phyloP scores from a whole-genome alignment of 2,329 filamentous ascomycete species.

The Apiospora koreana region DNA sequence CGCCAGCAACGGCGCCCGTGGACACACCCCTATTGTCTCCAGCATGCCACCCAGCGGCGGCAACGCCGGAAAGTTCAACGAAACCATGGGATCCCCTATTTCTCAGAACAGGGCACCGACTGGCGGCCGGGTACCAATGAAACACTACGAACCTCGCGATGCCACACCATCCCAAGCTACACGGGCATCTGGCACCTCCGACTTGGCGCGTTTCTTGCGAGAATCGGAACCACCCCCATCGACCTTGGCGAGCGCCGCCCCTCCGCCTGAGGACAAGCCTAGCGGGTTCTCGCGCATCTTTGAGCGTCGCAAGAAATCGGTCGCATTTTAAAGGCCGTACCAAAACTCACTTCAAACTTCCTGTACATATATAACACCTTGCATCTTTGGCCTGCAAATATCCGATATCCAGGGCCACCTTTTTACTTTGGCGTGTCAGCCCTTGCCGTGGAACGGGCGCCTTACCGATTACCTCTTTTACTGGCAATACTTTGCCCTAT shows the following conservation, averaged over 20 bases:
- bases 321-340: conserved; percentile 25
- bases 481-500: neutral
- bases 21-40: conserved; percentile 56
- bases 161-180: conserved; percentile 39
- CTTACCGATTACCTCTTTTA: neutral
- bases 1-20: conserved; percentile 33
- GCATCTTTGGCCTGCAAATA: conserved; percentile 1
- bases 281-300: conserved; percentile 50
- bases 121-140: conserved; percentile 51
- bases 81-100: conserved; percentile 23
- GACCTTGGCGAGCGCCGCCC: conserved; percentile 28
- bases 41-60: conserved; percentile 49
- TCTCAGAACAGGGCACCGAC: conserved; percentile 23
- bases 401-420: neutral
- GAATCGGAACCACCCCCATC: conserved; percentile 64
- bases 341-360: neutral
- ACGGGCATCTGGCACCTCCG: conserved; percentile 67
- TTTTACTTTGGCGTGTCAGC: neutral
- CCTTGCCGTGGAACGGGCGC: neutral
- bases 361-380: neutral
- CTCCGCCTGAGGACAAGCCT: conserved; percentile 36
- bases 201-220: conserved; percentile 72
- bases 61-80: conserved; percentile 35
- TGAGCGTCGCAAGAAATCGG: conserved; percentile 50
- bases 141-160: conserved; percentile 59